phyloP scores from a whole-genome alignment of 2,329 filamentous ascomycete species.

The Cladosporium cucumerinum region DNA sequence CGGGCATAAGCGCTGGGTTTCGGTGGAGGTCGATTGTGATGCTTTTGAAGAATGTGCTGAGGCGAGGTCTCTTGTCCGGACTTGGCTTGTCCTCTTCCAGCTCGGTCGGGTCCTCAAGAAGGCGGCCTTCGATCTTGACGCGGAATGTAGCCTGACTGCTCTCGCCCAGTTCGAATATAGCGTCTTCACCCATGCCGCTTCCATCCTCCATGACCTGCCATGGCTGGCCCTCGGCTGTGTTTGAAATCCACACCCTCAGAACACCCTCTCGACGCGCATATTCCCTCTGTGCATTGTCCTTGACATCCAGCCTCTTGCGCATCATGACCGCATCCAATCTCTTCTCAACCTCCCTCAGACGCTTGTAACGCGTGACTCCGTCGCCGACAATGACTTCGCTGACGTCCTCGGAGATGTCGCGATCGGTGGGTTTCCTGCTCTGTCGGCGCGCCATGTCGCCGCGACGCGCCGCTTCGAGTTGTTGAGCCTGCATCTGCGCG shows the following conservation, averaged over 20 bases:
- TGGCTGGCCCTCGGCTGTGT: conserved; percentile 88
- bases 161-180: conserved; percentile 72
- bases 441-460: conserved; percentile 67
- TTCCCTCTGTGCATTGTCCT: conserved; percentile 71
- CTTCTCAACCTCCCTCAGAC: conserved; percentile 81
- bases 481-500: conserved; percentile 46
- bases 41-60: conserved; percentile 80
- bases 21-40: conserved; percentile 63
- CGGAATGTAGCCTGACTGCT: conserved; percentile 76
- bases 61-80: conserved; percentile 44
- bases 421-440: conserved; percentile 88
- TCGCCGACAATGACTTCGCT: conserved; percentile 81
- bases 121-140: conserved; percentile 85
- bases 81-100: conserved; percentile 47
- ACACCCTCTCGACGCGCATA: conserved; percentile 59
- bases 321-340: conserved; percentile 89
- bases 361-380: conserved; percentile 75
- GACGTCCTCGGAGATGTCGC: conserved; percentile 80
- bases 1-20: conserved; percentile 62
- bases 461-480: conserved; percentile 40
- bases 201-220: conserved; percentile 68
- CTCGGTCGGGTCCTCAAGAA: conserved; percentile 60
- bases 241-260: conserved; percentile 89
- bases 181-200: conserved; percentile 61
- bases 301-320: conserved; percentile 86